phyloP scores from a whole-genome alignment of 2,329 filamentous ascomycete species.

The Eutypa lata region DNA sequence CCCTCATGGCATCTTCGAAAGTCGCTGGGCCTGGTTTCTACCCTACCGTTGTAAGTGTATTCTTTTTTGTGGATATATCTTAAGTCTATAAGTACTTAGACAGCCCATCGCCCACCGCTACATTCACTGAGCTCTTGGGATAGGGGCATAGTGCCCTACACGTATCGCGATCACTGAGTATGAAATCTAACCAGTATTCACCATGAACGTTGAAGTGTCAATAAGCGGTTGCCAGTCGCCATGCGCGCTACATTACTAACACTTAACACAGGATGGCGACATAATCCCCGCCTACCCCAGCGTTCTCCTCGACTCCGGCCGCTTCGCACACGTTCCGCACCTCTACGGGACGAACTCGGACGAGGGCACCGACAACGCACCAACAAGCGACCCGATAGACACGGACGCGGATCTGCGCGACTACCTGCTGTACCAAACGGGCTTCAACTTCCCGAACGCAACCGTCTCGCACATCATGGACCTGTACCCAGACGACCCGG shows the following conservation, averaged over 20 bases:
- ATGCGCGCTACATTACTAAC: no score
- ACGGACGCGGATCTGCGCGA: conserved; percentile 20
- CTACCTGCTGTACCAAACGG: conserved; percentile 15
- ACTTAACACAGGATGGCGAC: conserved; percentile 48
- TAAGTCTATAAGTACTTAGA: no score
- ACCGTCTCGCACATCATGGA: conserved; percentile 34
- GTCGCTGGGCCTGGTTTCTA: conserved; percentile 23
- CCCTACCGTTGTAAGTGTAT: conserved; percentile 24
- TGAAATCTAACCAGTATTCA: no score
- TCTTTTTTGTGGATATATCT: not conserved
- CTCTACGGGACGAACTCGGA: conserved; percentile 63
- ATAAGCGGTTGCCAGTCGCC: no score
- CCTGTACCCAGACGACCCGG: conserved; percentile 49
- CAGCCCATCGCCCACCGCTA: no score
- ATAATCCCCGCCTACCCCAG: conserved; percentile 51
- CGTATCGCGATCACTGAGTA: no score
- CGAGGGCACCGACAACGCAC: conserved; percentile 47
- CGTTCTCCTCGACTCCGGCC: conserved; percentile 51
- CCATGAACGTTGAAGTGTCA: no score
- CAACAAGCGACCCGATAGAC: conserved; percentile 17
- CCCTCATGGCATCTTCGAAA: conserved; percentile 36
- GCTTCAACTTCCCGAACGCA: conserved; percentile 19
- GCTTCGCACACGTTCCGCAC: conserved; percentile 62
- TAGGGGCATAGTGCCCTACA: no score
- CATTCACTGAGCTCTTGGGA: no score